Conservation (phyloP, 257 asterid species). For the Solanum bulbocastanum region DNA sequence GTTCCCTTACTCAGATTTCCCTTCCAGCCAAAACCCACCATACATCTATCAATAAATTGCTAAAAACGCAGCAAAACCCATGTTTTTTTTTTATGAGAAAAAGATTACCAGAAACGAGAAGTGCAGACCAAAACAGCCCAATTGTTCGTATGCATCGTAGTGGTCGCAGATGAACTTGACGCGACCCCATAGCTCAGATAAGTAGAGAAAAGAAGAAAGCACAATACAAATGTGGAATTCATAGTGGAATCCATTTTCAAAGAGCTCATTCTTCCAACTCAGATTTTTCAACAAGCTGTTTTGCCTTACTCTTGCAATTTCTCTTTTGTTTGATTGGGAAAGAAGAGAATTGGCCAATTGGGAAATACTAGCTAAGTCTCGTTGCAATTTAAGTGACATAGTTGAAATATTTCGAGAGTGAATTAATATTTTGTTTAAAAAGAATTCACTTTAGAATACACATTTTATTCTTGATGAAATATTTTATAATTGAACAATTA, state of each 20-base stretch:
- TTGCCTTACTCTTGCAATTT: not conserved
- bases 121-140: conserved; percentile 98
- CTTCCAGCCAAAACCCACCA: not conserved
- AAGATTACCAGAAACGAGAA: conserved; percentile 81
- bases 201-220: not conserved
- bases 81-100: not conserved
- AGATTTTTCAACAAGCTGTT: not conserved
- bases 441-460: too few relatives aligned
- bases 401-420: too few relatives aligned
- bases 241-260: not conserved
- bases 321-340: not conserved
- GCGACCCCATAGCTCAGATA: not conserved
- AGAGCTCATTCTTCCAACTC: not conserved
- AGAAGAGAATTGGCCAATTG: not conserved
- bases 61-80: not conserved
- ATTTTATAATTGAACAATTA: too few relatives aligned
- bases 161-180: conserved; percentile 30
- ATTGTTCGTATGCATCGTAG: conserved; percentile 83
- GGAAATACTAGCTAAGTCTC: too few relatives aligned
- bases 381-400: too few relatives aligned
- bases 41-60: not conserved
- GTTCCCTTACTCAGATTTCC: not conserved
- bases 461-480: too few relatives aligned
- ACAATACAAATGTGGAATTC: not conserved
- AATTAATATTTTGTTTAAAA: too few relatives aligned